Evolutionary conservation across 805 yeast genomes (phyloP).

Genomic region (fission yeast (Schizosaccharomyces pombe)): DNA sequence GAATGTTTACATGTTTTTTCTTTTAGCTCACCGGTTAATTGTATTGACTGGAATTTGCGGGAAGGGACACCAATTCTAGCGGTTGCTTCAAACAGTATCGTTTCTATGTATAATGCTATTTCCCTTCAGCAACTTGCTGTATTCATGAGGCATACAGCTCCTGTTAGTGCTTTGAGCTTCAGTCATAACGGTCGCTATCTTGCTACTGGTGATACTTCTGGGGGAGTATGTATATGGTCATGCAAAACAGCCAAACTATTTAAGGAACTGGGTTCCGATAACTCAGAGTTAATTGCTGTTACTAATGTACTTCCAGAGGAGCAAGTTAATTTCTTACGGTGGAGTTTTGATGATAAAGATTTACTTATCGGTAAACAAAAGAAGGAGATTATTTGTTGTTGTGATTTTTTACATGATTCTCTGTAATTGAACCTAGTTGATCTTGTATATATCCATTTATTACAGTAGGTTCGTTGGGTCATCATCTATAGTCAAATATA

Average conservation of each 20-base stretch:
- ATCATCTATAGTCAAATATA: too few relatives aligned
- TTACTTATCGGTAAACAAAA: not conserved
- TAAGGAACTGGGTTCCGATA: not conserved
- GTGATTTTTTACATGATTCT: too few relatives aligned
- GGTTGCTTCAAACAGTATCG: not conserved
- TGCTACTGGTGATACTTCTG: not conserved
- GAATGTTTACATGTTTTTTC: not conserved
- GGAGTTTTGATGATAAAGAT: not conserved
- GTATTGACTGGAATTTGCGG: not conserved
- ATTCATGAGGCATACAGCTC: not conserved
- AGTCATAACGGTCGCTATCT: not conserved
- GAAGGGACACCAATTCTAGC: not conserved
- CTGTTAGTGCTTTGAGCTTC: not conserved
- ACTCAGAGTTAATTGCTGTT: not conserved
- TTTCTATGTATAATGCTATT: not conserved
- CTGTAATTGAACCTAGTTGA: too few relatives aligned
- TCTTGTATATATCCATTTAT: too few relatives aligned
- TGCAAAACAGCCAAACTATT: not conserved
- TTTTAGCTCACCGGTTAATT: not conserved
- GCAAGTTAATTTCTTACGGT: not conserved
- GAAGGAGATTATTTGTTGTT: not conserved
- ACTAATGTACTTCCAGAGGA: not conserved
- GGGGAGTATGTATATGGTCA: not conserved
- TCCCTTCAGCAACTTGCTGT: not conserved
- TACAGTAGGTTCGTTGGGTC: too few relatives aligned